Percentiles rank a stretch among this genome's conserved stretches.
Conservation (phyloP, 129 eudicot species). For the Scalesia atractyloides region DNA sequence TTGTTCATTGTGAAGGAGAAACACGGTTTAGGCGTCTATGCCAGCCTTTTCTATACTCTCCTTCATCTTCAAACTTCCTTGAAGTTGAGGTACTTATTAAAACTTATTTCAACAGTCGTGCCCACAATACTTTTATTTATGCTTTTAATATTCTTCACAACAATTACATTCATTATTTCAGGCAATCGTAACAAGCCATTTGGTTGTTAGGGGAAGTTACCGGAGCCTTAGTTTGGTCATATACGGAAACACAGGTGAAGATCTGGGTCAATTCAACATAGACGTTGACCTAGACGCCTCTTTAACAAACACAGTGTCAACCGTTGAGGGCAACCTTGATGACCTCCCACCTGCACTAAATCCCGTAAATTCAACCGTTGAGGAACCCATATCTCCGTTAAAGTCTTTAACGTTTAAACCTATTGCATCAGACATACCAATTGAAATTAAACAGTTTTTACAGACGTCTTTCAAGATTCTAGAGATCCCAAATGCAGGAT, state of each 20-base stretch:
- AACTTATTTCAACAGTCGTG: neutral
- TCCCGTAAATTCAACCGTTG: conserved; percentile 41
- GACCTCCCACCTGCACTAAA: conserved; percentile 84
- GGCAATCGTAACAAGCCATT: conserved; percentile 92
- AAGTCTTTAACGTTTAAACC: conserved; percentile 51
- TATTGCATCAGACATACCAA: conserved; percentile 50
- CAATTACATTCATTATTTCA: conserved; percentile 34
- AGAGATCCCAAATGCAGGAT: conserved; percentile 53
- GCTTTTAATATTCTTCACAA: neutral
- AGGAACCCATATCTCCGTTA: conserved; percentile 56
- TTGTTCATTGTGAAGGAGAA: conserved; percentile 96
- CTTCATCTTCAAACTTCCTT: conserved; percentile 90
- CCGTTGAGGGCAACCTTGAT: conserved; percentile 85
- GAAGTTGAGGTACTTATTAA: conserved; percentile 81
- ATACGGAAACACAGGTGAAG: conserved; percentile 93
- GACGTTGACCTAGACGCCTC: conserved; percentile 87
- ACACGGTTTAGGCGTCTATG: conserved; percentile 91
- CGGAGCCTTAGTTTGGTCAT: conserved; percentile 95
- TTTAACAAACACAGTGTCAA: conserved; percentile 68
- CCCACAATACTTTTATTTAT: neutral
- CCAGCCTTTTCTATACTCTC: conserved; percentile 94
- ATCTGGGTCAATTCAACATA: conserved; percentile 90
- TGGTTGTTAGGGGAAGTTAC: conserved; percentile 95
- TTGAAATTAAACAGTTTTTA: conserved; percentile 56
- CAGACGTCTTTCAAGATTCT: conserved; percentile 58